Evolutionary conservation across 169 alveolate genomes (phyloP), one percentile per base, ranked within the genome.

Genomic region (Babesia bigemina): DNA sequence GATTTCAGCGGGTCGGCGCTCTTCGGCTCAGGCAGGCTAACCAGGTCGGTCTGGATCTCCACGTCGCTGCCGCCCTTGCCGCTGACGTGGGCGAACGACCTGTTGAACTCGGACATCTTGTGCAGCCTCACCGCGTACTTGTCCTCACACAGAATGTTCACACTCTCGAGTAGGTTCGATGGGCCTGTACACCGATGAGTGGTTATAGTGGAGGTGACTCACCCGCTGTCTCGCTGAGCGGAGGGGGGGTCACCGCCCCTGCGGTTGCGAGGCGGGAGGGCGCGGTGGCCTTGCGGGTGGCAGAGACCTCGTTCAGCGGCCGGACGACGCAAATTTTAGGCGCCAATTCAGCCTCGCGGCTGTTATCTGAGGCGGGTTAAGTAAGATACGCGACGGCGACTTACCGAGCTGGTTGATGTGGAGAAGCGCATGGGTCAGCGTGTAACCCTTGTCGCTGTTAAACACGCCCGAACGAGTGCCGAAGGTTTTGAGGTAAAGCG

Each of bases 341-440:
- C n/a, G 87, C 87, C 24, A 79, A 49, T 39, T 79, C 87, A 14
- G 84, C 79, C 22, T 79, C 87, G 29, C 59, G 63, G 33, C 29
- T 12, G 48, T 60, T 79, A 52, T 79, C 87, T 77, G 48, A n/a
- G 63, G 22, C 19, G n/a, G 28, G 48, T 22, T 47, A 21, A 7
- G 21, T 16, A 52, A 16, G 24, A 7, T 24, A 47, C 4, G n/a
- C 17, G 39, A 60, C n/a, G 39, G 2, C 8, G 9, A 66, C 79
- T 22, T 63, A 77, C 86, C 86, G 48, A 52, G 39, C 63, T 79
- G 84, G 57, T 63, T 79, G 44, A 79, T 48, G 61, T 79, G 78
- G 11, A 79, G 75, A 6, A 79, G 59, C 53, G 87, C 74, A 48
- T 79, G 69, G 22, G 87, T 79, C 63, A 79, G 58, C 39, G 50